phyloP scores from a whole-genome alignment of 202 grass and related monocot species.

The Panicum hallii region DNA sequence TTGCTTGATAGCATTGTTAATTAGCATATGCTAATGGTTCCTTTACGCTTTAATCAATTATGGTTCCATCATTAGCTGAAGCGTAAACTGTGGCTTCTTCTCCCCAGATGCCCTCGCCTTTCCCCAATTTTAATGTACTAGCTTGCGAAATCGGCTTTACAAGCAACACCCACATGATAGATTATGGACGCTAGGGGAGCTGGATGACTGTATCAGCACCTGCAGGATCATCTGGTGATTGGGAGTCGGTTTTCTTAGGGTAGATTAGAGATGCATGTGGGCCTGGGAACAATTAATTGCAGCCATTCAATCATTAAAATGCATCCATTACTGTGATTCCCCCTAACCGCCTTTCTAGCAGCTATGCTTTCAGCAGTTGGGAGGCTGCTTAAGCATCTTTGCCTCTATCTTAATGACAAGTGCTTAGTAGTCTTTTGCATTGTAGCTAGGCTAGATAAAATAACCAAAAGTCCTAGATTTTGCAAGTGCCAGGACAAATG shows the following conservation, averaged over 20 bases:
- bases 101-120: conserved; percentile 38
- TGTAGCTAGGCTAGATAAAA: conserved; percentile 42
- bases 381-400: conserved; percentile 56
- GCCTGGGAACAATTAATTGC: conserved; percentile 64
- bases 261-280: conserved; percentile 66
- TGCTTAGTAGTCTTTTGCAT: conserved; percentile 55
- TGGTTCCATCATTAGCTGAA: conserved; percentile 56
- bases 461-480: conserved; percentile 48
- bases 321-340: conserved; percentile 63
- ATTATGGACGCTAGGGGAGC: conserved; percentile 48
- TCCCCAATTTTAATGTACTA: conserved; percentile 45
- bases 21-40: conserved; percentile 26
- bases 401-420: conserved; percentile 68
- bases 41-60: conserved; percentile 59
- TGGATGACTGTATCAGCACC: conserved; percentile 72
- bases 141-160: conserved; percentile 49
- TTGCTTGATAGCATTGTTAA: conserved; percentile 45
- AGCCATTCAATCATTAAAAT: conserved; percentile 74
- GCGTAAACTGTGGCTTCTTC: conserved; percentile 58
- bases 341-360: conserved; percentile 57
- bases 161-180: conserved; percentile 52
- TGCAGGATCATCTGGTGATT: conserved; percentile 58
- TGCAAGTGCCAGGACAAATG: conserved; percentile 47
- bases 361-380: conserved; percentile 44
- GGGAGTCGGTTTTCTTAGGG: not conserved